phyloP scores from a whole-genome alignment of 2,329 filamentous ascomycete genomes.

The Fusarium poae region DNA sequence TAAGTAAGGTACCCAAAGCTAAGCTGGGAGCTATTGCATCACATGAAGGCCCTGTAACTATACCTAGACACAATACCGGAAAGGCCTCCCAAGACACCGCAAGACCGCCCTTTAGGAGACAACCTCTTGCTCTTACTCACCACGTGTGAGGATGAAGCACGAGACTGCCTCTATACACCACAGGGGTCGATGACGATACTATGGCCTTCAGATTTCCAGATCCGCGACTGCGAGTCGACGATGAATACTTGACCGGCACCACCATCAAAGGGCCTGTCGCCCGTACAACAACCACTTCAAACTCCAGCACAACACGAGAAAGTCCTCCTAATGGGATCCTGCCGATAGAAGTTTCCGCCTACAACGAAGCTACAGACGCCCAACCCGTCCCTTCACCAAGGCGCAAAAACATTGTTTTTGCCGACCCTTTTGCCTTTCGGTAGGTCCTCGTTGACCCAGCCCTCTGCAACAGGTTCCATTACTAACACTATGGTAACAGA shows the following conservation, averaged over 20 bases:
- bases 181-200: conserved; percentile 49
- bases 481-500: conserved; percentile 52
- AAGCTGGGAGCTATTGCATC: conserved; percentile 48
- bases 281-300: conserved; percentile 35
- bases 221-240: conserved; percentile 48
- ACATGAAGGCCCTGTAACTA: conserved; percentile 45
- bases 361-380: conserved; percentile 33
- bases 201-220: conserved; percentile 59
- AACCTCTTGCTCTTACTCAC: conserved; percentile 36
- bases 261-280: conserved; percentile 40
- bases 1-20: conserved; percentile 40
- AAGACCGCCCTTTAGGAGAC: conserved; percentile 23
- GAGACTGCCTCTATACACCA: conserved; percentile 33
- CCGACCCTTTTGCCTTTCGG: conserved; percentile 70
- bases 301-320: conserved; percentile 38
- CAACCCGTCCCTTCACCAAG: conserved; percentile 31
- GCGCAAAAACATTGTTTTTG: conserved; percentile 66
- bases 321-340: conserved; percentile 41
- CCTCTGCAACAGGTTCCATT: neutral
- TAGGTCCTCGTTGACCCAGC: conserved; percentile 49
- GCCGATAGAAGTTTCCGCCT: conserved; percentile 36
- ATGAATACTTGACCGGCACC: conserved; percentile 41
- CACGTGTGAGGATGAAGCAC: conserved; percentile 47
- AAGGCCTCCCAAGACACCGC: conserved; percentile 30
- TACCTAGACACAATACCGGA: conserved; percentile 27